phyloP scores from a whole-genome alignment of 2,329 filamentous ascomycete species.

The Monosporascus sp. region DNA sequence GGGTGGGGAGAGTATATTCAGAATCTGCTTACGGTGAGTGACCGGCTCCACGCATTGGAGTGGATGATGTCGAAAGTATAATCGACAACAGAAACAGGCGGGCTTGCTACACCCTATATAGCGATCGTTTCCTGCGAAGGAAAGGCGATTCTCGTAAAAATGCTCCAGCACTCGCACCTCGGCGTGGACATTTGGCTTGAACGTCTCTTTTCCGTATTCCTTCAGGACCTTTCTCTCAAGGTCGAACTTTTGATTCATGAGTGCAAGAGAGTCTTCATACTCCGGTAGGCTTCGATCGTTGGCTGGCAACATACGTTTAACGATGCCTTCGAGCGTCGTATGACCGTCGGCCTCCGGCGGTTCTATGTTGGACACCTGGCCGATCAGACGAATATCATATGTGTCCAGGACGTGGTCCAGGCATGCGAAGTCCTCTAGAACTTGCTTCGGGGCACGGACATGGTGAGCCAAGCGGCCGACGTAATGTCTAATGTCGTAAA shows the following conservation, averaged over 20 bases:
- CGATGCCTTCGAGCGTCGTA: conserved; percentile 26
- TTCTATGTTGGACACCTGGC: background rate
- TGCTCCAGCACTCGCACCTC: conserved; percentile 44
- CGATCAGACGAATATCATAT: conserved; percentile 22
- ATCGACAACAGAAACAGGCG: conserved; percentile 44
- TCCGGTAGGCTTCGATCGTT: conserved; percentile 5
- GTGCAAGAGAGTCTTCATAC: conserved; percentile 10
- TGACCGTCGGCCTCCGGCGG: conserved; percentile 21
- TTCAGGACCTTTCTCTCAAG: conserved; percentile 19
- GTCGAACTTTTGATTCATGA: conserved; percentile 23
- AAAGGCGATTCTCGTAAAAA: conserved; percentile 30
- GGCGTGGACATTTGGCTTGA: conserved; percentile 34
- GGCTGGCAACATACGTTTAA: conserved; percentile 25
- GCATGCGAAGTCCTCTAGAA: conserved; percentile 29
- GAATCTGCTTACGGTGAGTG: conserved; percentile 22
- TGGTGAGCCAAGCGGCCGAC: conserved; percentile 42
- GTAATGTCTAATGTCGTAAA: conserved; percentile 32
- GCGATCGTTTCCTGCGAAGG: conserved; percentile 34
- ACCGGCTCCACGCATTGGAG: conserved; percentile 24
- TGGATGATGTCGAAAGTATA: conserved; percentile 39
- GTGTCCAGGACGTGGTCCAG: conserved; percentile 29
- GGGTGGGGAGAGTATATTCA: no score
- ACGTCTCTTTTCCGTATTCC: conserved; percentile 20
- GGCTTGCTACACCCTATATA: conserved; percentile 49
- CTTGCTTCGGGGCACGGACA: conserved; percentile 31